Evolutionary conservation across 176 grass and related monocot genomes (phyloP).

Genomic region (Rhynchospora tenuis): DNA sequence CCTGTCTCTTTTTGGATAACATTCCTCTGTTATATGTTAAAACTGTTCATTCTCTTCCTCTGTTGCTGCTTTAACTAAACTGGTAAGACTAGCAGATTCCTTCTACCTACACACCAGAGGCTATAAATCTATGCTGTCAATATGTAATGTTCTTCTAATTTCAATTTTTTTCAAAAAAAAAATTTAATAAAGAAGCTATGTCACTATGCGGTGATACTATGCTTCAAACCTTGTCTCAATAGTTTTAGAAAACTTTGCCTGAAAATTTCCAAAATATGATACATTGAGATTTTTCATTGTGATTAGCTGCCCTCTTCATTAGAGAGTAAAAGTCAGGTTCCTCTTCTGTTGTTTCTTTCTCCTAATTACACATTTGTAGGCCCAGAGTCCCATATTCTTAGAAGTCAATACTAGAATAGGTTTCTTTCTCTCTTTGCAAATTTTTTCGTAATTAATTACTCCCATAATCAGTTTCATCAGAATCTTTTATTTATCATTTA

Average conservation of each 20-base stretch:
- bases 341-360: not conserved
- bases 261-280: not conserved
- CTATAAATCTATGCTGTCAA: not conserved
- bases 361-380: not conserved
- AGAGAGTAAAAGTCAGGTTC: not conserved
- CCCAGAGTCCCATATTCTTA: not conserved
- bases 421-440: not conserved
- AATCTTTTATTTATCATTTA: not conserved
- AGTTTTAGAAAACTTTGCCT: not conserved
- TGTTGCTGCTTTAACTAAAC: not conserved
- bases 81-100: not conserved
- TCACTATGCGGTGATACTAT: not conserved
- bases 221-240: not conserved
- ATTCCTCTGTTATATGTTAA: not conserved
- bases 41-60: not conserved
- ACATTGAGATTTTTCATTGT: not conserved
- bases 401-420: not conserved
- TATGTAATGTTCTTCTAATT: not conserved
- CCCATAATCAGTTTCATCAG: not conserved
- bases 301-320: not conserved
- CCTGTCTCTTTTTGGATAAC: not conserved
- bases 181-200: not conserved
- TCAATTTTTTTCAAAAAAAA: not conserved
- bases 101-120: not conserved
- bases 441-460: not conserved